A percentile compares a stretch with the other conserved stretches of the same genome.
Conservation (phyloP, 805 yeast genomes). For the Metschnikowia kunwiensis region DNA sequence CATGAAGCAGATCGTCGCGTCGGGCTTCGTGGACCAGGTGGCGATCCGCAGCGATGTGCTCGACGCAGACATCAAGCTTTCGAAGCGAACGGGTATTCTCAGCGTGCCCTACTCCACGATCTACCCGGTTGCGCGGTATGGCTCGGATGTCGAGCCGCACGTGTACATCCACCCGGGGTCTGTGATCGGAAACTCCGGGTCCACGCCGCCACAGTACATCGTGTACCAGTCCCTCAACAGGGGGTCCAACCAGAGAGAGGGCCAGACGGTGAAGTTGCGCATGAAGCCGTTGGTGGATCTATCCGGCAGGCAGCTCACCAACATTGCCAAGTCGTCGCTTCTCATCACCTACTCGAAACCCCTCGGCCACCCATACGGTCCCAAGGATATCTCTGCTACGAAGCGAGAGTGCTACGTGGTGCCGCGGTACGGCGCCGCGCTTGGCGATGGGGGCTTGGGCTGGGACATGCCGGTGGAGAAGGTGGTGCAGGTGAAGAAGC, state of each 20-base stretch:
- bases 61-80: conserved; percentile 57
- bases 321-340: conserved; percentile 69
- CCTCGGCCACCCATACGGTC: conserved; percentile 84
- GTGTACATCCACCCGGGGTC: conserved; percentile 84
- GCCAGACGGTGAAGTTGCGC: conserved; percentile 46
- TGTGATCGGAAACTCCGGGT: conserved; percentile 56
- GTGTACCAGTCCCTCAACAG: conserved; percentile 68
- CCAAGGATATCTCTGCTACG: conserved; percentile 59
- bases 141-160: conserved; percentile 43
- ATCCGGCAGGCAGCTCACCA: conserved; percentile 69
- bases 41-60: conserved; percentile 79
- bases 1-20: conserved; percentile 84
- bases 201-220: conserved; percentile 73
- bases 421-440: conserved; percentile 82
- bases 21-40: conserved; percentile 90
- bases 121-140: conserved; percentile 39
- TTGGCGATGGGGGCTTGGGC: conserved; percentile 81
- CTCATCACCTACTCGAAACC: conserved; percentile 87
- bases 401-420: conserved; percentile 86
- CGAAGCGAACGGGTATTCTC: conserved; percentile 55
- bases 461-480: conserved; percentile 85
- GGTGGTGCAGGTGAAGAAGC: conserved; percentile 63
- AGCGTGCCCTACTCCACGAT: conserved; percentile 66
- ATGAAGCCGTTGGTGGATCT: conserved; percentile 77
- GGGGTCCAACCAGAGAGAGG: conserved; percentile 45